Evolutionary conservation across 208 protist genomes (phyloP).

Genomic region (Leishmania gerbilli): DNA sequence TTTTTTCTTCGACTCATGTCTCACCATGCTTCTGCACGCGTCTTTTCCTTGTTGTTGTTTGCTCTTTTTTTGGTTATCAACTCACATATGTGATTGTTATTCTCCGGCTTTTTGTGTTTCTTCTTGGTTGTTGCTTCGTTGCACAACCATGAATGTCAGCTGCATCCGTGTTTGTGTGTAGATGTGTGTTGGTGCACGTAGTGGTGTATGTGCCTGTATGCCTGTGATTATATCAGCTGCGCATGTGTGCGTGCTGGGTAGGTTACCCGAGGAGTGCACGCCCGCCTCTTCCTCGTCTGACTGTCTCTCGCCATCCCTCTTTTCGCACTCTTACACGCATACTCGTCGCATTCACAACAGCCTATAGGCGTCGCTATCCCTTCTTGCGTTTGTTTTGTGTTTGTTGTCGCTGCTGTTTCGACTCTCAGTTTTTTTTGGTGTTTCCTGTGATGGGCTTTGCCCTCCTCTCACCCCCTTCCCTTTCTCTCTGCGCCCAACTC

Average conservation of each 20-base stretch:
- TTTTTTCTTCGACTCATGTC: background rate
- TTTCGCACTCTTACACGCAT: background rate
- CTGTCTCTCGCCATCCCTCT: background rate
- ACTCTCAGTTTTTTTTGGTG: background rate
- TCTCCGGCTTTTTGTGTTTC: background rate
- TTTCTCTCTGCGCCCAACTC: background rate
- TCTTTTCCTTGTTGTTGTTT: background rate
- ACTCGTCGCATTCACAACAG: background rate
- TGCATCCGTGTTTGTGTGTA: background rate
- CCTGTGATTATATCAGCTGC: background rate
- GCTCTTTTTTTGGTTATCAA: background rate
- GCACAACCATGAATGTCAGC: background rate
- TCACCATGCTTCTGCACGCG: background rate
- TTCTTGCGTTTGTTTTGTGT: background rate
- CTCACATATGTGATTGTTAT: background rate
- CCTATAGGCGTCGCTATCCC: background rate
- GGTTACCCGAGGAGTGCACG: background rate
- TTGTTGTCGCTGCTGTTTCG: background rate
- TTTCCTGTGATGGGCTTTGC: background rate
- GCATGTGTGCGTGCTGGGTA: background rate
- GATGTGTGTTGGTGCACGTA: background rate
- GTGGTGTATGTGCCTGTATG: background rate
- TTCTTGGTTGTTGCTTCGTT: background rate
- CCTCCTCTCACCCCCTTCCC: too few relatives aligned
- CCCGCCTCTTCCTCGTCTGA: background rate